phyloP scores from a whole-genome alignment of 179 eudicot species.

The Nepenthes alata region DNA sequence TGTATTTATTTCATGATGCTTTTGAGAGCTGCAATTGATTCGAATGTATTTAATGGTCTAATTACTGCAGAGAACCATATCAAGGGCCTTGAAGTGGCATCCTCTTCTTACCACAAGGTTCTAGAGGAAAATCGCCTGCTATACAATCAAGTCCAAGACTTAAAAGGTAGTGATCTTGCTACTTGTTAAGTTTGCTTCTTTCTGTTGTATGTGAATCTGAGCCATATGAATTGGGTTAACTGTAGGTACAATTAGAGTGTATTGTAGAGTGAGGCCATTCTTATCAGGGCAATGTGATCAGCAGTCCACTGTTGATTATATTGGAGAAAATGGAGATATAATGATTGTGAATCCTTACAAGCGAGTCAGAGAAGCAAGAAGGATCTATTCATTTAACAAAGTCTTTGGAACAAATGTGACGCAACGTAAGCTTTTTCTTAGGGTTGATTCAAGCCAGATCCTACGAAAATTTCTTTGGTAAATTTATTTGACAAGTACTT shows the following conservation, averaged over 20 bases:
- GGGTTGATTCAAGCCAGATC: background rate
- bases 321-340: conserved; percentile 85
- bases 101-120: conserved; percentile 87
- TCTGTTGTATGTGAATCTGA: background rate
- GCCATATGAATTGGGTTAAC: conserved; percentile 1
- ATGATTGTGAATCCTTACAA: conserved; percentile 80
- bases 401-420: conserved; percentile 63
- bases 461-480: too few species aligned
- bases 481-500: too few species aligned
- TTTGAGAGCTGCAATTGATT: background rate
- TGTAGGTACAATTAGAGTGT: conserved; percentile 83
- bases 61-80: conserved; percentile 48
- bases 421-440: conserved; percentile 44
- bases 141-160: conserved; percentile 87
- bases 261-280: conserved; percentile 86
- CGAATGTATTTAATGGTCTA: conserved; percentile 2
- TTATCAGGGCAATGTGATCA: conserved; percentile 41
- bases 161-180: conserved; percentile 48
- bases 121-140: conserved; percentile 82
- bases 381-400: conserved; percentile 70
- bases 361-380: conserved; percentile 86
- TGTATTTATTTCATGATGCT: background rate
- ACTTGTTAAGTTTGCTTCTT: background rate
- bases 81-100: conserved; percentile 59
- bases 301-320: conserved; percentile 73